These are phyloP conservation scores for Lycium ferocissimum DNA, from an alignment of 257 asterid genomes.

Conservation along the genomic window DNA sequence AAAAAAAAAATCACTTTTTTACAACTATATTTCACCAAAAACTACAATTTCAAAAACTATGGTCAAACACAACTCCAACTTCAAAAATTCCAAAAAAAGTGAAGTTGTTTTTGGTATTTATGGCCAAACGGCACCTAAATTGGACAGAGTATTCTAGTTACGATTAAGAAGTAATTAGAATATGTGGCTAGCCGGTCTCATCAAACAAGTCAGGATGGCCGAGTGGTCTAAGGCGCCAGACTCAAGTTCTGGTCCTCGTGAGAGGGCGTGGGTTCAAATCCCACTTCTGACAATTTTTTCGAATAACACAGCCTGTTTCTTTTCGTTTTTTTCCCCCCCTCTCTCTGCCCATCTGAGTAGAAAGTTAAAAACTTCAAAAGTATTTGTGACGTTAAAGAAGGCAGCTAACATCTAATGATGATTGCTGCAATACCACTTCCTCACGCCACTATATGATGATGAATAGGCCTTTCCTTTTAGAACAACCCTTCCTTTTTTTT, in stretches of 20 bases:
- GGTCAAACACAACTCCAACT: no score
- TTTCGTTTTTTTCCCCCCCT: background rate
- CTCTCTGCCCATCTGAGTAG: background rate
- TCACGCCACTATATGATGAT: background rate
- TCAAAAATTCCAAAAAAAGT: no score
- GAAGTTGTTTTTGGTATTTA: no score
- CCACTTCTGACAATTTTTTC: conserved; percentile 55
- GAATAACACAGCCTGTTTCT: background rate
- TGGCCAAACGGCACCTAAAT: no score
- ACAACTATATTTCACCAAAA: no score
- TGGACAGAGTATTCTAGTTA: no score
- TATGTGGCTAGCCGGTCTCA: fast-evolving
- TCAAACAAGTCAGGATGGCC: conserved; percentile 76
- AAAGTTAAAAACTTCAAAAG: background rate
- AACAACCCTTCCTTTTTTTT: no score
- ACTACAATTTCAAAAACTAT: no score
- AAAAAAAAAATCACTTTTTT: no score
- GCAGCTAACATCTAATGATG: background rate
- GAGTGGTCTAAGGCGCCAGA: conserved; percentile 99
- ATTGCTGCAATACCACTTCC: background rate
- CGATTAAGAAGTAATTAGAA: no score
- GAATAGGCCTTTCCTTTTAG: background rate
- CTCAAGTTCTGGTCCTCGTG: conserved; percentile 88
- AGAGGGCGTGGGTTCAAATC: conserved; percentile 95
- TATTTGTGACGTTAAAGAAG: background rate